phyloP scores from a whole-genome alignment of 2,329 filamentous ascomycete genomes.

The Pseudocercospora pini-densiflorae region DNA sequence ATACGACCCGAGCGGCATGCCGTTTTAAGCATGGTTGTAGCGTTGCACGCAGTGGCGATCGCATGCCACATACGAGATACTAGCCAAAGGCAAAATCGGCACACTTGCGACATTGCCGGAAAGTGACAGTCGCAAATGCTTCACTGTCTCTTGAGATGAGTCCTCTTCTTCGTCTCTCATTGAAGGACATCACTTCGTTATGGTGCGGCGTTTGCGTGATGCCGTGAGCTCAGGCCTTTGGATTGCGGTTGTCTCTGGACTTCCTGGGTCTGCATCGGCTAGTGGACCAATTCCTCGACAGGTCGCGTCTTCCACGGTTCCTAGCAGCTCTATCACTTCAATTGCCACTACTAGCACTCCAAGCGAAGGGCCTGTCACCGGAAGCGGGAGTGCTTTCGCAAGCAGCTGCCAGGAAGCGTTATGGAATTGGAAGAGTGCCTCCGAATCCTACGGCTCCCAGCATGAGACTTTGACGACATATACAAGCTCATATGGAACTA shows the following conservation, averaged over 20 bases:
- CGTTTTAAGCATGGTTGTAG: too few relatives aligned
- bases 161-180: too few relatives aligned
- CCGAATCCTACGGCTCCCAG: conserved; percentile 2
- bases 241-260: not conserved
- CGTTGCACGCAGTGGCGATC: too few relatives aligned
- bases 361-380: not conserved
- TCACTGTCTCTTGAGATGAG: not conserved
- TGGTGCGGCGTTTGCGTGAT: not conserved
- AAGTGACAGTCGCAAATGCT: not conserved
- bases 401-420: conserved; percentile 21
- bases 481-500: conserved; percentile 1
- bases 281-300: not conserved
- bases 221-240: not conserved
- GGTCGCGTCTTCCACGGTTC: not conserved
- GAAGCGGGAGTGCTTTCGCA: conserved; percentile 10
- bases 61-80: too few relatives aligned
- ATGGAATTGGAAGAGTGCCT: conserved; percentile 14
- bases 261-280: not conserved
- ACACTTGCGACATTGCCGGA: not conserved
- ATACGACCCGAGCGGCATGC: too few relatives aligned
- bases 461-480: conserved; percentile 7
- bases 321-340: not conserved
- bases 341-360: not conserved
- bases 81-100: too few relatives aligned
- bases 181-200: not conserved